Evolutionary conservation across 805 yeast genomes (phyloP), one percentile per base, ranked within the genome.

Genomic region (Metschnikowia vanudenii): DNA sequence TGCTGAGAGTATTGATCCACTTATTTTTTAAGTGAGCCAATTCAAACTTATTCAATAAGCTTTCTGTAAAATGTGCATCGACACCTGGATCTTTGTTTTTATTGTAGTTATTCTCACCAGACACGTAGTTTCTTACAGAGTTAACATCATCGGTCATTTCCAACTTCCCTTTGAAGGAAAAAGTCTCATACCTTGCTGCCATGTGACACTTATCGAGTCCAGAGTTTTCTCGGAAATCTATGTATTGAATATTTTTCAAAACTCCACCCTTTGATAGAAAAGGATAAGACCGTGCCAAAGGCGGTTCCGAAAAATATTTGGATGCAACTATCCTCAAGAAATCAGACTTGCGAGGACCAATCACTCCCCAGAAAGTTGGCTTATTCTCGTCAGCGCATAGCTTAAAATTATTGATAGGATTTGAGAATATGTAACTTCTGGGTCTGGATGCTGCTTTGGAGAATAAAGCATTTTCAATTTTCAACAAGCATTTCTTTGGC

Each of bases 141-240:
- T 85, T 80, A 52, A 80, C 82, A 62, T 92, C 97, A 52, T 85
- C 83, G 3, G 63, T 39, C 63, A 65, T 57, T 33, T 69, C 74
- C 30, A 68, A 51, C 49, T 80, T 89, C 52, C 92, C 97, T 50
- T 91, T 85, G 62, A 59, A 68, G 3, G 75, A 61, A 43, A 80
- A 88, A 45, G 80, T 81, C 65, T 92, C 99, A 60, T 88, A 92
- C 43, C 99, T 67, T 1, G 98, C 96, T 42, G 96, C 83, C 30
- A 92, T 57, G 69, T 91, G 96, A 0, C 90, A 87, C 41, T 59
- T 63, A 40, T 67, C 71, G 20, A 69, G 53, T 2, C 76, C 74
- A 0, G 71, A 61, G 26, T 44, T 49, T 19, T 71, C 73, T 37
- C 61, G 56, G 51, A 70, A 70, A 39, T 69, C 65, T 38, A 71